A percentile compares a stretch with the other conserved stretches of the same genome.
Conservation (phyloP, 768 basidiomycete genomes). For the Naganishia friedmannii region DNA sequence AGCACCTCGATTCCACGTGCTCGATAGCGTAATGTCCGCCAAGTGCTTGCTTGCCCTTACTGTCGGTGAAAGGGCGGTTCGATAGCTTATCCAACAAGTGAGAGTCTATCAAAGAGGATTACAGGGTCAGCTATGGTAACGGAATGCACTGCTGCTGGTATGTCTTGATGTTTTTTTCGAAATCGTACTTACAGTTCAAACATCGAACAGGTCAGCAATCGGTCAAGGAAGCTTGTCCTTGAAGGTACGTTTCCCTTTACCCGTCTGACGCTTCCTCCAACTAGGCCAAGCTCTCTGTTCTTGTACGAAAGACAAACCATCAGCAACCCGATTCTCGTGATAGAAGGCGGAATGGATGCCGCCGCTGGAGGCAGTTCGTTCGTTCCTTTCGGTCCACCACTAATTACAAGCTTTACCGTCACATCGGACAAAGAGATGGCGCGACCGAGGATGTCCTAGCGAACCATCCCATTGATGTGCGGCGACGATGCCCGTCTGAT, state of each 20-base stretch:
- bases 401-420: neutral
- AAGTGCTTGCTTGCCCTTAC: no score
- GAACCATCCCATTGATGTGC: neutral
- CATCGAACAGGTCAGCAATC: neutral
- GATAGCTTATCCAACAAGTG: no score
- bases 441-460: neutral
- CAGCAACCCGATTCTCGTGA: neutral
- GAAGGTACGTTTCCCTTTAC: neutral
- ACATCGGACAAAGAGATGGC: neutral
- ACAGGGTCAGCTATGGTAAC: no score
- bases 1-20: no score
- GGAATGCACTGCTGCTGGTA: neutral
- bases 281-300: neutral
- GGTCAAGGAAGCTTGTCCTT: neutral
- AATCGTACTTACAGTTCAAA: neutral
- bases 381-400: neutral
- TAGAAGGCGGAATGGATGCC: slow-evolving; percentile 9
- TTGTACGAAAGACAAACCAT: neutral
- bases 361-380: neutral
- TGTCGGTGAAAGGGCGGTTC: no score
- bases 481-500: neutral
- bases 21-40: no score
- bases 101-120: no score
- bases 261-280: neutral
- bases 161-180: neutral